A percentile compares a stretch with the other conserved stretches of the same genome.
Conservation (phyloP, 1,284 basidiomycete species). For the Naganishia liquefaciens region DNA sequence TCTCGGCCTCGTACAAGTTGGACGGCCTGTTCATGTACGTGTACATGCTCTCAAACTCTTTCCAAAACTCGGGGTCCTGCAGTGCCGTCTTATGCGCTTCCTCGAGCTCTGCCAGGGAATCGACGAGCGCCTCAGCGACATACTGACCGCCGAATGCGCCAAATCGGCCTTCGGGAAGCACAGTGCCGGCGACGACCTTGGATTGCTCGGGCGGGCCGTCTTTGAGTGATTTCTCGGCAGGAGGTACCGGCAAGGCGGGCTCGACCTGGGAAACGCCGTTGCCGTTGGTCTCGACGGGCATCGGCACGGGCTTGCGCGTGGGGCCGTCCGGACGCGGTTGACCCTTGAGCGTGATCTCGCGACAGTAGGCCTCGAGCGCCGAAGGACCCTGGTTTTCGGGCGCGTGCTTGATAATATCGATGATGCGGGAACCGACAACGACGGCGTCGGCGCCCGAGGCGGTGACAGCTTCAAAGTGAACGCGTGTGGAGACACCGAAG, state of each 20-base stretch:
- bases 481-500: conserved; percentile 90
- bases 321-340: conserved; percentile 50
- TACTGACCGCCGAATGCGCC: conserved; percentile 97
- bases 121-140: conserved; percentile 90
- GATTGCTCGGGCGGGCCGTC: conserved; percentile 37
- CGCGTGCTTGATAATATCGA: conserved; percentile 64
- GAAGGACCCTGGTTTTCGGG: conserved; percentile 58
- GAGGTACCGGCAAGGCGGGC: conserved; percentile 49
- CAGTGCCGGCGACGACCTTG: conserved; percentile 44
- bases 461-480: conserved; percentile 83
- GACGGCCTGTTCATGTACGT: conserved; percentile 83
- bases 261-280: conserved; percentile 34
- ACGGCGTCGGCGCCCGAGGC: conserved; percentile 90
- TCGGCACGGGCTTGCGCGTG: conserved; percentile 30
- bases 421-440: conserved; percentile 86
- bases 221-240: conserved; percentile 37
- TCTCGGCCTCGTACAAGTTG: conserved; percentile 71
- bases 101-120: conserved; percentile 87
- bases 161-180: conserved; percentile 74
- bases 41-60: conserved; percentile 85
- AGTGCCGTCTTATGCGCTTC: conserved; percentile 83
- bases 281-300: conserved; percentile 28
- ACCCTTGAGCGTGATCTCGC: conserved; percentile 66
- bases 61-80: conserved; percentile 86
- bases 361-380: conserved; percentile 74